phyloP scores from a whole-genome alignment of 2,329 filamentous ascomycete genomes.

The Didymella keratinophila region DNA sequence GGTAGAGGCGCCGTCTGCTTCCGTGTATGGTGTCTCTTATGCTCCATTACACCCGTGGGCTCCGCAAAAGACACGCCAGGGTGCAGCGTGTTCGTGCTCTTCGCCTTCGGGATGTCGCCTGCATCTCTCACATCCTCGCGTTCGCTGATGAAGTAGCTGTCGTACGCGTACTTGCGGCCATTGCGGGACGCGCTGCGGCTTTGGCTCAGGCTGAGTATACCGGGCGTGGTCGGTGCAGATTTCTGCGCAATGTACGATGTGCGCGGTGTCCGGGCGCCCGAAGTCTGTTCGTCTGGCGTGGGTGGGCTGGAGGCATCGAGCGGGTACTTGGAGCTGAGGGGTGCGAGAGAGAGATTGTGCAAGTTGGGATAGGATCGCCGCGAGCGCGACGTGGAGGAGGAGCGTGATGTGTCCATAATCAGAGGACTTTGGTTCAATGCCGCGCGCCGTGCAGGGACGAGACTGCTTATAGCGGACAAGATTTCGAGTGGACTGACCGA shows the following conservation, averaged over 20 bases:
- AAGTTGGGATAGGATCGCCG: constrained; percentile 68
- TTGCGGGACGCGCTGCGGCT: constrained; percentile 48
- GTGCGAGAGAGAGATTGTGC: constrained; percentile 67
- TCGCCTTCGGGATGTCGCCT: constrained; percentile 55
- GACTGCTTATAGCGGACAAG: constrained; percentile 15
- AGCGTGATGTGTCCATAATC: constrained; percentile 36
- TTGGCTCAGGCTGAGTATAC: constrained; percentile 55
- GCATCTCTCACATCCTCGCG: constrained; percentile 33
- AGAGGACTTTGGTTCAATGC: not conserved
- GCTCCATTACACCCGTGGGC: constrained; percentile 5
- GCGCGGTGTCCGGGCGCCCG: constrained; percentile 39
- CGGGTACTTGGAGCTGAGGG: constrained; percentile 63
- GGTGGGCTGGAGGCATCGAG: constrained; percentile 55
- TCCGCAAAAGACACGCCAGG: constrained; percentile 38
- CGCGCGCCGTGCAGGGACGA: not conserved
- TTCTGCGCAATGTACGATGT: constrained; percentile 59
- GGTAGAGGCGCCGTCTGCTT: constrained; percentile 44
- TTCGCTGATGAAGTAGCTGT: constrained; percentile 43
- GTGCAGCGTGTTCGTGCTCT: constrained; percentile 55
- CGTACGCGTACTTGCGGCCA: constrained; percentile 46
- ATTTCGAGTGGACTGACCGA: constrained; percentile 35
- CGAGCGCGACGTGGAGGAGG: constrained; percentile 36
- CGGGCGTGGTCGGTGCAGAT: constrained; percentile 58
- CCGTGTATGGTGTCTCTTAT: constrained; percentile 36
- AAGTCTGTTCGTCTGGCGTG: constrained; percentile 37